Percentiles rank a stretch among this genome's conserved stretches.
These are phyloP conservation scores for Euphrasia confusa DNA, from an alignment of 257 asterid species.

Conservation along the genomic window DNA sequence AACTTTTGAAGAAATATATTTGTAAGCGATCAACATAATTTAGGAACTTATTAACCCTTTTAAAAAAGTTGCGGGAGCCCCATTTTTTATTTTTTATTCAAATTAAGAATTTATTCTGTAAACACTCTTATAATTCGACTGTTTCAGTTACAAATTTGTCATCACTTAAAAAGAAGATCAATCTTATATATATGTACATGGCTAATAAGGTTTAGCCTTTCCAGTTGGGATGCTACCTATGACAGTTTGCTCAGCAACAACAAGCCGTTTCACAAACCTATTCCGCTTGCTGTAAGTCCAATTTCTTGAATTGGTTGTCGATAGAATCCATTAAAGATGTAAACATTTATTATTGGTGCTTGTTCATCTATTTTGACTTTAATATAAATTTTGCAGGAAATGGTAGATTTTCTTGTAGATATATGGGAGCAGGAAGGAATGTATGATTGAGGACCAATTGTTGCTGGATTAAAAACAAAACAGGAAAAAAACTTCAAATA, in stretches of 20 bases:
- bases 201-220: constrained; percentile 21
- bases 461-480: not conserved
- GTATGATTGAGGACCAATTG: constrained; percentile 41
- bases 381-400: constrained; percentile 52
- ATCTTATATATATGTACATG: not conserved
- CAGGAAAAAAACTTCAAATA: not conserved
- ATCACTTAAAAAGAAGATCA: too few relatives aligned
- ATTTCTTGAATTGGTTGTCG: not conserved
- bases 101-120: too few relatives aligned
- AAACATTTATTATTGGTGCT: not conserved
- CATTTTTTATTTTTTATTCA: too few relatives aligned
- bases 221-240: constrained; percentile 88
- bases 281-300: constrained; percentile 72
- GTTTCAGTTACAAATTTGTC: too few relatives aligned
- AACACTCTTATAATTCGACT: too few relatives aligned
- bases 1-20: too few relatives aligned
- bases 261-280: constrained; percentile 68
- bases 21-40: too few relatives aligned
- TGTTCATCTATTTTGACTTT: constrained; percentile 17
- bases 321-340: not conserved
- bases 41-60: too few relatives aligned
- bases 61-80: too few relatives aligned
- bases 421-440: constrained; percentile 81
- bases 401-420: constrained; percentile 80
- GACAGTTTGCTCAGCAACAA: constrained; percentile 74